Evolutionary conservation across 305 asterid genomes (phyloP).

Genomic region (Solanum hybrid): DNA sequence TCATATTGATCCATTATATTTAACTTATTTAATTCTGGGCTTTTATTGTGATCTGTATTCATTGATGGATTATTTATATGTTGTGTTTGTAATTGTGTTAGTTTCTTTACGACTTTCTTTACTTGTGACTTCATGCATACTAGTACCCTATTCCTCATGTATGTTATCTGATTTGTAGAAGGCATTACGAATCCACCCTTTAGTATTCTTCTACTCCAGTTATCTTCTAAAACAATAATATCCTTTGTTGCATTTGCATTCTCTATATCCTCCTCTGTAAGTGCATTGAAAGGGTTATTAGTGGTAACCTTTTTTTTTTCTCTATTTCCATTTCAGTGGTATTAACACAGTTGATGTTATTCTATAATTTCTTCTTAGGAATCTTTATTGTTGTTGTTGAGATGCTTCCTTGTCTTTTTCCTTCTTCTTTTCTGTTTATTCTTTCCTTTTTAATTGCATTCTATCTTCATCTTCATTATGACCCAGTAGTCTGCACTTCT

Average conservation of each 20-base stretch:
- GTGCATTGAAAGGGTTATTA: background rate
- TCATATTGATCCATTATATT: background rate
- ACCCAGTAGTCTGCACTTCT: background rate
- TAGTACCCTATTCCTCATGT: background rate
- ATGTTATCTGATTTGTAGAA: background rate
- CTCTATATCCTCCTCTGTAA: background rate
- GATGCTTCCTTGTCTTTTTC: background rate
- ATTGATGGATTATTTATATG: background rate
- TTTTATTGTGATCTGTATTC: background rate
- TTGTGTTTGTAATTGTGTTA: background rate
- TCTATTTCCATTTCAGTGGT: background rate
- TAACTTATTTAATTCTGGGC: background rate
- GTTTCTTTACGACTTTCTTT: background rate
- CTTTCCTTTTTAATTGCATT: background rate
- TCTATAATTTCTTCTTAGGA: background rate
- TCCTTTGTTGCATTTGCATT: background rate
- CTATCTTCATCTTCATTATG: background rate
- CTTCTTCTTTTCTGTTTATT: background rate
- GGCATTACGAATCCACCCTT: background rate
- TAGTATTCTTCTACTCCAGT: background rate
- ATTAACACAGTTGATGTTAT: background rate
- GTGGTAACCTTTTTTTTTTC: background rate
- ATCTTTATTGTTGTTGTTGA: background rate
- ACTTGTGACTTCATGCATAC: background rate
- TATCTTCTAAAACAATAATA: background rate